These are phyloP conservation scores for Leucosporidium creatinivorum DNA, from an alignment of 768 basidiomycete species.

Conservation along the genomic window DNA sequence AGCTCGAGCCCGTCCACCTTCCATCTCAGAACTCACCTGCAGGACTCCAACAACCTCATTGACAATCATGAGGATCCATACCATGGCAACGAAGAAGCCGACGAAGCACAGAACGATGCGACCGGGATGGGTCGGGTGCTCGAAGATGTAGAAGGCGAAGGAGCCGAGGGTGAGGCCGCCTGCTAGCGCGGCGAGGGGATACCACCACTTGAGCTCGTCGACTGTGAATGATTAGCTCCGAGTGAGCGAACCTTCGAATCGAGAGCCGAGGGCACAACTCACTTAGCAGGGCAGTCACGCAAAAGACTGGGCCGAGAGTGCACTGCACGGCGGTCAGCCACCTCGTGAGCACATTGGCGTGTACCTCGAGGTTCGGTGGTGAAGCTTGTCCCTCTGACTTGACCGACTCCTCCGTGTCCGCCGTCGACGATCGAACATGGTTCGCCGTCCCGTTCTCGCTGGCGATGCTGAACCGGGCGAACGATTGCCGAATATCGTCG, in stretches of 20 bases:
- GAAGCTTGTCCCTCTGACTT: not conserved
- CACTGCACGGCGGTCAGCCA: constrained; percentile 83
- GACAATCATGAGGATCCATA: constrained; percentile 98
- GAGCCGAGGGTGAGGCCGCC: constrained; percentile 53
- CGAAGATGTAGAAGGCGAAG: constrained; percentile 54
- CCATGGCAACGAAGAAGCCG: constrained; percentile 81
- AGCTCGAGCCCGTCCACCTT: not conserved
- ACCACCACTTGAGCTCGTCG: constrained; percentile 42
- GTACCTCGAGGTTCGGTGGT: not conserved
- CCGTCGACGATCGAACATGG: not conserved
- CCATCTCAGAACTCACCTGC: constrained; percentile 51
- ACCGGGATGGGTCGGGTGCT: constrained; percentile 54
- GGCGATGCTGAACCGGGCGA: constrained; percentile 8
- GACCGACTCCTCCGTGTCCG: not conserved
- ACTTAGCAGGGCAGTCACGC: constrained; percentile 69
- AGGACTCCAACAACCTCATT: constrained; percentile 90
- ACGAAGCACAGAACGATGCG: constrained; percentile 68
- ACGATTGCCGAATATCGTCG: constrained; percentile 24
- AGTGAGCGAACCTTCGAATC: constrained; percentile 20
- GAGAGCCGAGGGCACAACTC: constrained; percentile 39
- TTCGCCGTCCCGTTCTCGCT: constrained; percentile 1
- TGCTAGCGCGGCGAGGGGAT: constrained; percentile 52
- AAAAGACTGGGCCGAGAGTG: constrained; percentile 71
- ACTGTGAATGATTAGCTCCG: constrained; percentile 3
- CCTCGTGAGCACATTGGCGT: constrained; percentile 44